Evolutionary conservation across 352 stramenopile genomes (phyloP).

Genomic region (Aphanomyces invadans): DNA sequence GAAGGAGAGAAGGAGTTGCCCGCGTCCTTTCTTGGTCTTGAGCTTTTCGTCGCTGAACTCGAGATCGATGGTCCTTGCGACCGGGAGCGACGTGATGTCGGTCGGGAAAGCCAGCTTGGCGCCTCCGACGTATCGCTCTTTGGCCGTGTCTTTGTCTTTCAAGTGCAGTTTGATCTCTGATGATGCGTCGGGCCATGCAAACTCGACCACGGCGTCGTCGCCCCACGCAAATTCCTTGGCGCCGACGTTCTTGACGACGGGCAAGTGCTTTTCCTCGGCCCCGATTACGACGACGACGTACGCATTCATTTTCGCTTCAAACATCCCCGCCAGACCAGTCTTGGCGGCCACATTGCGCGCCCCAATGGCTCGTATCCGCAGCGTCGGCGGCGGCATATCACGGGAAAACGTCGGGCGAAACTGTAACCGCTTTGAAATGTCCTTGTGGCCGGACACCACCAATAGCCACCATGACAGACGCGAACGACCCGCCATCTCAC

Average conservation of each 20-base stretch:
- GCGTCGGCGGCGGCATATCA: background rate
- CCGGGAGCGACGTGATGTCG: background rate
- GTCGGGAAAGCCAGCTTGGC: conserved; percentile 29
- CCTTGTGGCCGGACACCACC: too few species aligned
- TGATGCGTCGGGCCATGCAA: conserved; percentile 25
- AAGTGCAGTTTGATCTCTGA: conserved; percentile 37
- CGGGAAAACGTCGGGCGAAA: background rate
- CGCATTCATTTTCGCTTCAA: conserved; percentile 41
- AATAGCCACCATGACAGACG: too few species aligned
- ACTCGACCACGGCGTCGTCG: conserved; percentile 32
- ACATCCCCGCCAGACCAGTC: conserved; percentile 20
- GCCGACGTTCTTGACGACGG: conserved; percentile 34
- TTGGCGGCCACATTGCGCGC: conserved; percentile 15
- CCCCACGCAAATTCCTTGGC: conserved; percentile 38
- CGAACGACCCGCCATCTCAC: too few species aligned
- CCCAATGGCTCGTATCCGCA: conserved; percentile 13
- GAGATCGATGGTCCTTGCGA: conserved; percentile 31
- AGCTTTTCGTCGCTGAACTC: conserved; percentile 45
- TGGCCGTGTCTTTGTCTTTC: conserved; percentile 40
- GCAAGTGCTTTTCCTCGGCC: conserved; percentile 30
- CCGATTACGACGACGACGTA: conserved; percentile 39
- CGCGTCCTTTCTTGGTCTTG: conserved; percentile 36
- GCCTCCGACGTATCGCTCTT: conserved; percentile 43
- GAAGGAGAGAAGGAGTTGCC: conserved; percentile 43
- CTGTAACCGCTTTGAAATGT: background rate